These are phyloP conservation scores for Citrullus amarus DNA, from an alignment of 306 rosid genomes.

Conservation along the genomic window DNA sequence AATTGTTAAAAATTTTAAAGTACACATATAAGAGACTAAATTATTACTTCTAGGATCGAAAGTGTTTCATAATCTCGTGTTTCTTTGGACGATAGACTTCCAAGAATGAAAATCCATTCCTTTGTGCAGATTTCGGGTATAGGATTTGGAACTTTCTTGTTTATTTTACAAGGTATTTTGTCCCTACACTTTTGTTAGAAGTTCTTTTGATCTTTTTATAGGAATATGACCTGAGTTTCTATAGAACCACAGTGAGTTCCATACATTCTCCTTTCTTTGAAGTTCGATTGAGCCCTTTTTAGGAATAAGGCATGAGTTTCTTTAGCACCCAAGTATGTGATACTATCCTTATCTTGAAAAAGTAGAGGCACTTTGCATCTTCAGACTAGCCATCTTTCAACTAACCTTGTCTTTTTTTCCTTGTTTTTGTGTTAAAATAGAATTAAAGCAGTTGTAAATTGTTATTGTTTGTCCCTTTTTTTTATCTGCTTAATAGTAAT, in stretches of 20 bases:
- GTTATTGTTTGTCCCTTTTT: not conserved
- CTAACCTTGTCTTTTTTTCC: not conserved
- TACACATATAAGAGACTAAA: too few species aligned
- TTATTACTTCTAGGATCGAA: too few species aligned
- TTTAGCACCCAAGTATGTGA: not conserved
- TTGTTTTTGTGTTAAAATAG: not conserved
- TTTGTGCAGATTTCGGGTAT: not conserved
- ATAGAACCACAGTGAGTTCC: not conserved
- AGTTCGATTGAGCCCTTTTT: not conserved
- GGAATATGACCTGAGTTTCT: not conserved
- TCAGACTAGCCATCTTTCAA: not conserved
- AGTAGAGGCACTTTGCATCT: not conserved
- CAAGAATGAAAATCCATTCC: not conserved
- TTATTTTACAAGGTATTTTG: not conserved
- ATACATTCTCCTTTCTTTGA: not conserved
- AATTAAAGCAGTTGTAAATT: not conserved
- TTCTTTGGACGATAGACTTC: too few species aligned
- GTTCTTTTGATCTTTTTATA: not conserved
- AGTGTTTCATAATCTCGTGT: too few species aligned
- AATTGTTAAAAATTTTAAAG: too few species aligned
- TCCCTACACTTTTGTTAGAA: not conserved
- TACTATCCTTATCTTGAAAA: not conserved
- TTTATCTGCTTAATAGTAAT: not conserved
- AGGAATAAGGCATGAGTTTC: not conserved
- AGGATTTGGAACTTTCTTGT: not conserved